A percentile compares a stretch with the other conserved stretches of the same genome.
phyloP scores from a whole-genome alignment of 306 rosid species.

The Cicer yamashitae region DNA sequence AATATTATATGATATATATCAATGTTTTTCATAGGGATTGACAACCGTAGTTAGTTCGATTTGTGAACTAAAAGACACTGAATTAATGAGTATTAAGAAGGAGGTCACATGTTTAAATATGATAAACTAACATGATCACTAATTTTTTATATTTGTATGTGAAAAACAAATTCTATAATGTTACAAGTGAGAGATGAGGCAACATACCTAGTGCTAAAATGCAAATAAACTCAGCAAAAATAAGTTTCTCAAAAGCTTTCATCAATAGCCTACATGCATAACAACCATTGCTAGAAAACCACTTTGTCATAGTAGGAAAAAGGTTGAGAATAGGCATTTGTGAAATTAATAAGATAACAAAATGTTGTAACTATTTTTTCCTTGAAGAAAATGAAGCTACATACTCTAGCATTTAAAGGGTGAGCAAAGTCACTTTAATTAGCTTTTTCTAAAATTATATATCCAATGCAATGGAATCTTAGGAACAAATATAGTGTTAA shows the following conservation, averaged over 20 bases:
- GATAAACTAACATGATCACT: too few species aligned
- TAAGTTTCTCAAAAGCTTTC: conserved; percentile 29
- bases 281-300: conserved; percentile 39
- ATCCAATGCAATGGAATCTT: not conserved
- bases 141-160: too few species aligned
- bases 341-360: not conserved
- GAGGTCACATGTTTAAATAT: too few species aligned
- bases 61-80: too few species aligned
- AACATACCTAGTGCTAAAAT: conserved; percentile 49
- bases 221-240: conserved; percentile 41
- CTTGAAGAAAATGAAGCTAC: conserved; percentile 3
- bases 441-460: conserved; percentile 7
- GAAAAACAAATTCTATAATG: not conserved
- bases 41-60: too few species aligned
- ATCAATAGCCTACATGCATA: conserved; percentile 17
- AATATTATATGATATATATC: too few species aligned
- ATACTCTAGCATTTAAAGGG: conserved; percentile 16
- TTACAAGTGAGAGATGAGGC: not conserved
- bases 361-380: too few species aligned
- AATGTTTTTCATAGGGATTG: too few species aligned
- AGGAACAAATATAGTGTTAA: conserved; percentile 10
- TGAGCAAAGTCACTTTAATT: not conserved
- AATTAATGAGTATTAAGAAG: too few species aligned
- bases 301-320: not conserved
- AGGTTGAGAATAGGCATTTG: not conserved